Evolutionary conservation across 1,139 yeast species (phyloP).

Genomic region (Yamadazyma taylorii): DNA sequence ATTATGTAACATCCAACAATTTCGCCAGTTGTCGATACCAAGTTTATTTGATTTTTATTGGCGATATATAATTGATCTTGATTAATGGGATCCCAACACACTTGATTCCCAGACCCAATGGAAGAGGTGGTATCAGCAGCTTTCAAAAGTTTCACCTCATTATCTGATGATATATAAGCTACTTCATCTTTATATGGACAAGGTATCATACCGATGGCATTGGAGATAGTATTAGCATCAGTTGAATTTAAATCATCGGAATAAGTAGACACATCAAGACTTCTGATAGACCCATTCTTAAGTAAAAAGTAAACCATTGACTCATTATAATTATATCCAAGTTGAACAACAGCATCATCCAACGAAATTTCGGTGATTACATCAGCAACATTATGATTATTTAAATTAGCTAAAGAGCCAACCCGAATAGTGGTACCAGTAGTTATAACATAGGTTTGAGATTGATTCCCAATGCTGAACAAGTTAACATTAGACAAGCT

Average conservation of each 20-base stretch:
- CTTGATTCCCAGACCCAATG: neutral
- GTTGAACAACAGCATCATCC: conserved; percentile 19
- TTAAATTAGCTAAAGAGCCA: conserved; percentile 11
- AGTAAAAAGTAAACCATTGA: conserved; percentile 23
- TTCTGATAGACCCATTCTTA: conserved; percentile 2
- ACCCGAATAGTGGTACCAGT: conserved; percentile 21
- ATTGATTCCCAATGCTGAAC: conserved; percentile 28
- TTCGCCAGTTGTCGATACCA: neutral
- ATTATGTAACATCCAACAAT: neutral
- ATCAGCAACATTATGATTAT: conserved; percentile 7
- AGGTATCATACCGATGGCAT: neutral
- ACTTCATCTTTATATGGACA: conserved; percentile 3
- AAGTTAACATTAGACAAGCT: conserved; percentile 22
- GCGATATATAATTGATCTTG: too few relatives aligned
- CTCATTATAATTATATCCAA: conserved; percentile 27
- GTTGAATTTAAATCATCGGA: neutral
- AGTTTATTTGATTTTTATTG: too few relatives aligned
- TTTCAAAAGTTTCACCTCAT: neutral
- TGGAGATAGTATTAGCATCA: neutral
- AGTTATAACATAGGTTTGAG: conserved; percentile 33
- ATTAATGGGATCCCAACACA: conserved; percentile 9
- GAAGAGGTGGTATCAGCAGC: neutral
- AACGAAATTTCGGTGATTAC: conserved; percentile 9
- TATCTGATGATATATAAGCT: neutral
- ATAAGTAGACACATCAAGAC: neutral